phyloP scores from a whole-genome alignment of 2,329 filamentous ascomycete genomes.

The Aspergillus intermedius region DNA sequence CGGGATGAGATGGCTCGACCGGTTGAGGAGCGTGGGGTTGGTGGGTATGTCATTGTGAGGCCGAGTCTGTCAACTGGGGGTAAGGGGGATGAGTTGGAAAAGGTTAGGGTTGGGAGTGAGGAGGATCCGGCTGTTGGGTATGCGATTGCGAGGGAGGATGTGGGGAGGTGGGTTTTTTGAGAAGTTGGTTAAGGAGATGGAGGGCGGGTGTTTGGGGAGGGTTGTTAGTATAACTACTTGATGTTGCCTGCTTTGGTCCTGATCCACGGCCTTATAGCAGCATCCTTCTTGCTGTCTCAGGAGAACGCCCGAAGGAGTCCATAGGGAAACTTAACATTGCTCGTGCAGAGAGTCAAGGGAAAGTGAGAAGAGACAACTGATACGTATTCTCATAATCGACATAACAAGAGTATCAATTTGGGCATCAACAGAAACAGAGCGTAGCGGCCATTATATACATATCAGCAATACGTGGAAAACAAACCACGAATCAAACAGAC shows the following conservation, averaged over 20 bases:
- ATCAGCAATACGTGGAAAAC: neutral
- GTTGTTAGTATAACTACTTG: too few species aligned
- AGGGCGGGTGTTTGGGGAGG: too few species aligned
- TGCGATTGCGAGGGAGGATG: too few species aligned
- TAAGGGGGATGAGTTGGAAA: too few species aligned
- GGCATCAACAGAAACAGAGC: neutral
- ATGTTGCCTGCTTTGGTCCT: too few species aligned
- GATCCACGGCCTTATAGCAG: too few species aligned
- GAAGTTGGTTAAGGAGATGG: too few species aligned
- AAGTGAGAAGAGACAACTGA: neutral
- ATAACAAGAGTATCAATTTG: neutral
- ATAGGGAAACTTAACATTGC: too few species aligned
- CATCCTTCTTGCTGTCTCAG: neutral
- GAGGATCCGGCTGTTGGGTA: too few species aligned
- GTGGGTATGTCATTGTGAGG: neutral
- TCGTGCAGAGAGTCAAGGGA: too few species aligned
- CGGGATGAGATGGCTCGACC: conserved; percentile 11
- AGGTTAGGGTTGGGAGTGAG: too few species aligned
- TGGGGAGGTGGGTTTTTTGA: too few species aligned
- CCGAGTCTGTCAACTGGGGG: neutral
- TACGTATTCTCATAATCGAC: neutral
- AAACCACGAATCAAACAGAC: neutral
- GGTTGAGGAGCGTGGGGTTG: conserved; percentile 10
- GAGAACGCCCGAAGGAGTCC: neutral
- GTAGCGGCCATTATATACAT: neutral